phyloP scores from a whole-genome alignment of 768 basidiomycete genomes.

The Porphyrellus cyaneotinctus region DNA sequence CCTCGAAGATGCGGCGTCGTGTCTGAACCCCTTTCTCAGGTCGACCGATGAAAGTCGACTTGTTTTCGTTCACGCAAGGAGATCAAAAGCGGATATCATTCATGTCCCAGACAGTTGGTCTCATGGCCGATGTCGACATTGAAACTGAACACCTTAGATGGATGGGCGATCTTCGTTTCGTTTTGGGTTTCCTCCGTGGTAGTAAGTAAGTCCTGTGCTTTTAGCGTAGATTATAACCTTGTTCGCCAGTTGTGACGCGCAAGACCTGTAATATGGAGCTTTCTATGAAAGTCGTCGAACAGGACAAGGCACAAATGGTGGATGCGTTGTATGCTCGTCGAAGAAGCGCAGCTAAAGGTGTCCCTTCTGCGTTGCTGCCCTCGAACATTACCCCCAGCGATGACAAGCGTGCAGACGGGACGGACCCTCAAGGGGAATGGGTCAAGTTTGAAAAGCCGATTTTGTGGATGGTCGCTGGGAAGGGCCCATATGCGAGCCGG shows the following conservation, averaged over 20 bases:
- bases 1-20: not conserved
- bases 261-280: constrained; percentile 67
- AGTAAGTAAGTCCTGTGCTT: constrained; percentile 36
- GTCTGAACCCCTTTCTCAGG: constrained; percentile 41
- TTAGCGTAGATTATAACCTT: not conserved
- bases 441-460: constrained; percentile 63
- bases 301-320: constrained; percentile 71
- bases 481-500: constrained; percentile 73
- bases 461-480: constrained; percentile 69
- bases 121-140: constrained; percentile 83
- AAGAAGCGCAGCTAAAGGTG: constrained; percentile 16
- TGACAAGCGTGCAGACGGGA: constrained; percentile 14
- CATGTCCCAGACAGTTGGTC: constrained; percentile 77
- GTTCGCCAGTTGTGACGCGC: constrained; percentile 48
- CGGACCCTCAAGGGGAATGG: constrained; percentile 57
- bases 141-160: constrained; percentile 82
- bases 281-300: constrained; percentile 62
- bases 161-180: constrained; percentile 82
- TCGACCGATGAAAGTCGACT: constrained; percentile 66
- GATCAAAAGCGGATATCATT: constrained; percentile 66
- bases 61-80: constrained; percentile 72
- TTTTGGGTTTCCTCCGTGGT: constrained; percentile 67
- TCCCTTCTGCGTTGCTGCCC: constrained; percentile 4
- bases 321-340: constrained; percentile 42
- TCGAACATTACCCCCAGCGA: constrained; percentile 11